Percentiles rank a stretch among this genome's conserved stretches.
These are phyloP conservation scores for Chlorella sp. DNA, from an alignment of 139 green algal species.

Conservation along the genomic window DNA sequence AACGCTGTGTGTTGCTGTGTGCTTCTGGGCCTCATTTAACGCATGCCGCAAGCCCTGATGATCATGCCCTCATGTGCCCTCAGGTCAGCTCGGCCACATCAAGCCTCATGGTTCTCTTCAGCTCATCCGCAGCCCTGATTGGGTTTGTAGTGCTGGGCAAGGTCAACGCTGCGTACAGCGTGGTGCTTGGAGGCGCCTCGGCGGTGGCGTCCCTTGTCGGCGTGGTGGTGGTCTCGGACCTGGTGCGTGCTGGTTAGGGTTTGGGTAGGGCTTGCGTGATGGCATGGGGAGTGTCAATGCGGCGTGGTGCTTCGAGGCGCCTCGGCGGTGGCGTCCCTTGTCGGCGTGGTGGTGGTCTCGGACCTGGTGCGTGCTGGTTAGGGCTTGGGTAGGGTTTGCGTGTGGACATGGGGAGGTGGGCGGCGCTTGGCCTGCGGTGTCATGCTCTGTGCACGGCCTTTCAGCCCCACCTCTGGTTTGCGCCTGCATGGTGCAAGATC, in stretches of 20 bases:
- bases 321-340: neutral
- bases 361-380: neutral
- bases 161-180: slow-evolving; percentile 14
- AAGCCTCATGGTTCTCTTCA: slow-evolving; percentile 51
- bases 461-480: no score
- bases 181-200: slow-evolving; percentile 12
- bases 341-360: neutral
- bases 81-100: slow-evolving; percentile 38
- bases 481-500: no score
- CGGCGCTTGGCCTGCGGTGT: no score
- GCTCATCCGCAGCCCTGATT: slow-evolving; percentile 35
- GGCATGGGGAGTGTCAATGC: no score
- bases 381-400: neutral
- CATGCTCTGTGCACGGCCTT: no score
- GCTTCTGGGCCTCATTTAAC: no score
- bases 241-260: neutral
- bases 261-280: neutral
- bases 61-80: no score
- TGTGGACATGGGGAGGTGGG: neutral
- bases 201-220: slow-evolving; percentile 9
- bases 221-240: neutral
- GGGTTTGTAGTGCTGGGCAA: slow-evolving; percentile 47
- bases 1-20: no score
- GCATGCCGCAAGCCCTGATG: no score
- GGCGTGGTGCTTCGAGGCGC: neutral